Base-by-base conservation (phyloP, 2,329 filamentous ascomycete genomes). In the Botrytis aclada region DNA sequence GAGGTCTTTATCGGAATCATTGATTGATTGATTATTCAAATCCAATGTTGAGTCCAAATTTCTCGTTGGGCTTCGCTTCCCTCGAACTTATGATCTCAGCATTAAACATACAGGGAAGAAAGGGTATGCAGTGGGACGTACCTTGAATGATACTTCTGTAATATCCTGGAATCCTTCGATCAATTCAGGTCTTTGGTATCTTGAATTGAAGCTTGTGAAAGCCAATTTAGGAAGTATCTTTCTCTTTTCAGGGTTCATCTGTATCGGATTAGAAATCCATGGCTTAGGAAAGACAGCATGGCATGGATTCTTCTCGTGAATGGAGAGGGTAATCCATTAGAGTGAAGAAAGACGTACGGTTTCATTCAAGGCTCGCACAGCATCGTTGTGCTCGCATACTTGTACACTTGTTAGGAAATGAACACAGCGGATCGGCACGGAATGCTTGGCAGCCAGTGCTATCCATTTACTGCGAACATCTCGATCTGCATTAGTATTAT, bases 401-500 rank as follows among this genome's bases (percentile, higher is more conserved):
- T 77, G 69, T 63, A 81, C 88, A 89, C 90, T 85, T 20, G 94
- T 92, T 69, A 90, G 92, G 84, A 99, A 96, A 82, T 92, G 92
- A 16, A 98, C 86, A 80, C 95, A 97, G 64, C 95, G 92, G 77
- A 97, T 92, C 3, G 93, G 91, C 3, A 97, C 85, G 6, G 88
- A 84, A 78, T 89, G 84, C 78, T 91, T 91, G 76, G 86, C 87
- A 29, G 94, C 94, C 43, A 98, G 83, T 39, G 88, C 84, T 45
- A 93, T 83, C 95, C 95, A 98, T 74, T 92, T 84, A n/a, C 87
- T 86, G 76, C 96, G 88, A 37, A 91, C 93, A 70, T 93, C 91
- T 18, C 86, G 81, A 82, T 97, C 92, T 43, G 95, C 89, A 81
- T 99, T 99, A n/a, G 96, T 98, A 81, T 97, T 98, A 82, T 99